These are phyloP conservation scores for Borealophlyctis nickersoniae DNA, from an alignment of 192 early-diverging fungal genomes.

Conservation along the genomic window DNA sequence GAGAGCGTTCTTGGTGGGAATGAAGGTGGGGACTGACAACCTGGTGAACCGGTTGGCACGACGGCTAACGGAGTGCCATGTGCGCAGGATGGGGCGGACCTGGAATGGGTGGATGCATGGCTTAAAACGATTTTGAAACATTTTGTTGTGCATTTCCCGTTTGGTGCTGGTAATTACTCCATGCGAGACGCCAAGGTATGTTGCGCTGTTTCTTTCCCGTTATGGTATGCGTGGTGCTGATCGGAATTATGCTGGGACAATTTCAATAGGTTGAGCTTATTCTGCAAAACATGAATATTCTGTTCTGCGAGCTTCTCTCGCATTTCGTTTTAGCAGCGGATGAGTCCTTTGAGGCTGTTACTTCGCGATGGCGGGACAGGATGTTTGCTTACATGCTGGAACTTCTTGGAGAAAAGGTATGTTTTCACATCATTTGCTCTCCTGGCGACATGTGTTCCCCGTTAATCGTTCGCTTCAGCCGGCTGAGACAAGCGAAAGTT, in stretches of 20 bases:
- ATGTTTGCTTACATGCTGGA: slow-evolving; percentile 58
- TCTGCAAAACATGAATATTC: slow-evolving; percentile 68
- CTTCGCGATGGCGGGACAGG: slow-evolving; percentile 43
- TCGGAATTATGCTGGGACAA: no score
- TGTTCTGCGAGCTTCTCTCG: slow-evolving; percentile 63
- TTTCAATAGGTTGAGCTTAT: slow-evolving; percentile 46
- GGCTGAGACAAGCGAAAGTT: no score
- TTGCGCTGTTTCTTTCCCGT: no score
- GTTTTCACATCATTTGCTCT: no score
- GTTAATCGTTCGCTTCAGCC: no score
- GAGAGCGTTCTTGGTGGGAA: slow-evolving; percentile 43
- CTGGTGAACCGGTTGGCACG: no score
- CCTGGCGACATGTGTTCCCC: no score
- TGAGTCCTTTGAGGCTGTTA: slow-evolving; percentile 9
- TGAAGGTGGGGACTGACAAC: neutral
- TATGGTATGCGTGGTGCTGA: no score
- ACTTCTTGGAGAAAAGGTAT: slow-evolving; percentile 45
- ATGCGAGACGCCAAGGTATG: slow-evolving; percentile 53
- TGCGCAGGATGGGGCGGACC: slow-evolving; percentile 20
- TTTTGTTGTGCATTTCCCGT: slow-evolving; percentile 72
- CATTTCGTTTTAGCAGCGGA: slow-evolving; percentile 42
- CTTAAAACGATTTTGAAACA: slow-evolving; percentile 65
- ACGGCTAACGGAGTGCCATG: no score
- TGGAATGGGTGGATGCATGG: slow-evolving; percentile 45
- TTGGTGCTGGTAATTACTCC: slow-evolving; percentile 54